Evolutionary conservation across 768 basidiomycete species (phyloP), one percentile per base, ranked within the genome.

Genomic region (Leccinellum albellum): DNA sequence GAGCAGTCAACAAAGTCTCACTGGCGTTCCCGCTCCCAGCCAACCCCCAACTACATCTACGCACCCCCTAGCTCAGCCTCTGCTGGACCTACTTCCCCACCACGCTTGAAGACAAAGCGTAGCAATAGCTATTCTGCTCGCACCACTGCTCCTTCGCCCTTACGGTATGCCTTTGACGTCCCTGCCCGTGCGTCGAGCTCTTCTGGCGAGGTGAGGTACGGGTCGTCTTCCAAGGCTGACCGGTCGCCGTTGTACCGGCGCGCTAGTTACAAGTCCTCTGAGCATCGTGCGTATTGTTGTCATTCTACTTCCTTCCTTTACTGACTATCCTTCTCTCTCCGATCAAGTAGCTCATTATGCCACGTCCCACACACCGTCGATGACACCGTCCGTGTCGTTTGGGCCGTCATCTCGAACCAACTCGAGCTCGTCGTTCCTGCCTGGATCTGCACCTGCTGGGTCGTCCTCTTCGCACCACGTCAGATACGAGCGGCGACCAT

Each of bases 331-430:
- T 59, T 59, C 14, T 20, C 5, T 21, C 13, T 13, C 33, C 4
- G 40, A 23, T 42, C 13, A 24, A 73, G 72, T 69, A 26, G 63
- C 68, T 6, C 67, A 73, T 44, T 71, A 73, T 57, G 63, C 67
- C 33, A 62, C 74, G 60, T 62, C 66, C 2, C 67, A 57, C 40
- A 68, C 71, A 9, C 66, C 73, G 15, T 67, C 64, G 47, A 57
- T 71, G 56, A 60, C 73, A 5, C 71, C 70, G 7, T 73, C 72
- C 4, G 64, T 68, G 20, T 66, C 66, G 21, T 72, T 76, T 50
- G 71, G 72, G 4, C 51, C 72, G 12, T 83, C 82, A 47, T 79
- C 79, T 44, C 77, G 79, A 21, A 79, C 82, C n/a, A 77, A 76
- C 53, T 82, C 81, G 5, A 79, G 73, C 58, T 79, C 79, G 10